Base-by-base conservation (phyloP, 2,329 filamentous ascomycete genomes). In the Delphinella strobiligena region DNA sequence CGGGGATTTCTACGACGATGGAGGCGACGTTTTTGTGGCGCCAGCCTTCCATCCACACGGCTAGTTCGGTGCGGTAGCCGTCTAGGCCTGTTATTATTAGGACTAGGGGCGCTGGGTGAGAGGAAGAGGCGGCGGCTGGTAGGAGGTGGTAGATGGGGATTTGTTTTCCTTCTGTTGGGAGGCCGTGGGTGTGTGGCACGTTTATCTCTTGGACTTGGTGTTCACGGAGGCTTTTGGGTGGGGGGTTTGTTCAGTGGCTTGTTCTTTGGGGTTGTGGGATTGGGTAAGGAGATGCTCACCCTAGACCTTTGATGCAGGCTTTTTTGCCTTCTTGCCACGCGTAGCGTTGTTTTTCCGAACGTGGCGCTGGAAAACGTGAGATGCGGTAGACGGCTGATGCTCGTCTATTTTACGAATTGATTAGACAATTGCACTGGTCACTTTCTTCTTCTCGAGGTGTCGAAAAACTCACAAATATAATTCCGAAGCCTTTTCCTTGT, bases 381-480 rank as follows among this genome's bases (percentile, higher is more conserved):
- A 87, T 85, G 38, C 82, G 72, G 57, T 82, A 79, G n/a, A 86
- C 67, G 18, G 78, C 75, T 16, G 80, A 80, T 4, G 78, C 78
- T 16, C 81, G 75, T n/a, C 59, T 61, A 34, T 4, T 9, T 7
- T 15, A 10, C 30, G 5, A 19, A 3, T 24, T 49, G n/a, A n/a
- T 54, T 35, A 50, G 44, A 19, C 43, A 30, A 7, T 14, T 4
- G 43, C 31, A 5, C 10, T 27, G 10, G n/a, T n/a, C n/a, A n/a
- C n/a, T n/a, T n/a, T n/a, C n/a, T n/a, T n/a, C n/a, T n/a, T n/a
- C n/a, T n/a, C n/a, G n/a, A n/a, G n/a, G n/a, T 18, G 14, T 12
- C 4, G 1, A 9, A 10, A 14, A 4, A 37, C 56, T 8, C 57
- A 60, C 46, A 83, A 67, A 56, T 78, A 83, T 14, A 80, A 65